phyloP scores from a whole-genome alignment of 129 eudicot species.

The Helianthus annuus region DNA sequence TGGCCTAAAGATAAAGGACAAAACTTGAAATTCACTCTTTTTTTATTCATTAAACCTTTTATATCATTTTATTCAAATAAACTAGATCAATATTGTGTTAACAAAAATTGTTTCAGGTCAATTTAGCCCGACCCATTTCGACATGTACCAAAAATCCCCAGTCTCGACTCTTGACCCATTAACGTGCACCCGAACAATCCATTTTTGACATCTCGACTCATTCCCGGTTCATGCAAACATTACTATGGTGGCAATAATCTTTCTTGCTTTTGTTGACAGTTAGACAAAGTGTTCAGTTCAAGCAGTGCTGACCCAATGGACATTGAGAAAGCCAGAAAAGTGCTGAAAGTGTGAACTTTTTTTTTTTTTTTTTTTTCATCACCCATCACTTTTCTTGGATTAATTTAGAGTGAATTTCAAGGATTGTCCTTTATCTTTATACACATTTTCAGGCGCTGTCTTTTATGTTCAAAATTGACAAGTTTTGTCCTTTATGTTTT shows the following conservation, averaged over 20 bases:
- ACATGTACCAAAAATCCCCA: neutral
- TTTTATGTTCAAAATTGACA: too few relatives aligned
- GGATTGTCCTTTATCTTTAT: too few relatives aligned
- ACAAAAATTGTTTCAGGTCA: neutral
- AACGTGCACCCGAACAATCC: neutral
- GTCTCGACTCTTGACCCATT: neutral
- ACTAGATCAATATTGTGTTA: neutral
- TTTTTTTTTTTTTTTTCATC: neutral
- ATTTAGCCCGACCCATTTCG: neutral
- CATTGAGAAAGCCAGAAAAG: constrained; percentile 68
- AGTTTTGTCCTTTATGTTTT: too few relatives aligned
- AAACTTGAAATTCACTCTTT: too few relatives aligned
- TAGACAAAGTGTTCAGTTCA: constrained; percentile 69
- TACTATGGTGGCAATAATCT: neutral
- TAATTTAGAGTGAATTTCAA: too few relatives aligned
- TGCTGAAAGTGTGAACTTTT: constrained; percentile 44
- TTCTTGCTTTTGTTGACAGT: constrained; percentile 39
- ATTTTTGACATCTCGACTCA: neutral
- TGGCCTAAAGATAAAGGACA: too few relatives aligned
- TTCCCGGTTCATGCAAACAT: neutral
- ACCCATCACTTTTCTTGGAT: neutral
- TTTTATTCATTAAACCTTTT: neutral
- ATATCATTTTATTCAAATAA: neutral
- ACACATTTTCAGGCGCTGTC: too few relatives aligned
- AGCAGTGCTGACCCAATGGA: constrained; percentile 62